Evolutionary conservation across 2,329 filamentous ascomycete species (phyloP).

Genomic region (Magnaporthiopsis rhizophila): DNA sequence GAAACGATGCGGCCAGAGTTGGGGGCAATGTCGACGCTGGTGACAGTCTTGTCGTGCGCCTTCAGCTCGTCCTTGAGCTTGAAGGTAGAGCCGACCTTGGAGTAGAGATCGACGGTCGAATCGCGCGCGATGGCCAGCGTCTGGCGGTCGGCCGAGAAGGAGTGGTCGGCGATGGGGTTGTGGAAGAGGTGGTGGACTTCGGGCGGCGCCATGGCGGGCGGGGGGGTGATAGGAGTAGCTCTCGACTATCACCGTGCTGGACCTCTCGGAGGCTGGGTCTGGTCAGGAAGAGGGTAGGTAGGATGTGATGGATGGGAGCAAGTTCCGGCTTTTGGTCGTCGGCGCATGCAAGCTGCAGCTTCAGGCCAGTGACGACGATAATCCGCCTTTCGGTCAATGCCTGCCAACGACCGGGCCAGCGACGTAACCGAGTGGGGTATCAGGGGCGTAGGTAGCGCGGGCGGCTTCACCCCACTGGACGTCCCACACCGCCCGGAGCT

Average conservation of each 20-base stretch:
- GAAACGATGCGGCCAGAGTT: conserved; percentile 89
- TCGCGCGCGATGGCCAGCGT: conserved; percentile 89
- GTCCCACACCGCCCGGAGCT: too few relatives aligned
- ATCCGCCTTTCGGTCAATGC: too few relatives aligned
- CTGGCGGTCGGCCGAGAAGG: conserved; percentile 86
- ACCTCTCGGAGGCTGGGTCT: not conserved
- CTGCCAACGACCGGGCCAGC: too few relatives aligned
- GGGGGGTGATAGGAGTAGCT: conserved; percentile 76
- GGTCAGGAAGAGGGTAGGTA: not conserved
- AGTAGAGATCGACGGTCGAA: conserved; percentile 82
- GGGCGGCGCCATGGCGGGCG: conserved; percentile 63
- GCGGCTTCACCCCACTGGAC: too few relatives aligned
- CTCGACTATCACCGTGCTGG: conserved; percentile 74
- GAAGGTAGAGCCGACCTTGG: conserved; percentile 63
- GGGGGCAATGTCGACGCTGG: conserved; percentile 90
- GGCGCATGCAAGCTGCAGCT: conserved; percentile 2
- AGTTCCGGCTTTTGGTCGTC: too few relatives aligned
- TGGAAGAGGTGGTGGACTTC: conserved; percentile 98
- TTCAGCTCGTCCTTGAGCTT: conserved; percentile 86
- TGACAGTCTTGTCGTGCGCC: conserved; percentile 95
- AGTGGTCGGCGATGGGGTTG: conserved; percentile 92
- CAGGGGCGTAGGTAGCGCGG: too few relatives aligned
- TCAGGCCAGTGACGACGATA: not conserved
- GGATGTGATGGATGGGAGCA: not conserved
- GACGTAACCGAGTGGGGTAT: too few relatives aligned